Percentiles rank a stretch among this genome's conserved stretches.
phyloP scores from a whole-genome alignment of 1,284 basidiomycete genomes.

The Sporisorium iseilematis-ciliati region DNA sequence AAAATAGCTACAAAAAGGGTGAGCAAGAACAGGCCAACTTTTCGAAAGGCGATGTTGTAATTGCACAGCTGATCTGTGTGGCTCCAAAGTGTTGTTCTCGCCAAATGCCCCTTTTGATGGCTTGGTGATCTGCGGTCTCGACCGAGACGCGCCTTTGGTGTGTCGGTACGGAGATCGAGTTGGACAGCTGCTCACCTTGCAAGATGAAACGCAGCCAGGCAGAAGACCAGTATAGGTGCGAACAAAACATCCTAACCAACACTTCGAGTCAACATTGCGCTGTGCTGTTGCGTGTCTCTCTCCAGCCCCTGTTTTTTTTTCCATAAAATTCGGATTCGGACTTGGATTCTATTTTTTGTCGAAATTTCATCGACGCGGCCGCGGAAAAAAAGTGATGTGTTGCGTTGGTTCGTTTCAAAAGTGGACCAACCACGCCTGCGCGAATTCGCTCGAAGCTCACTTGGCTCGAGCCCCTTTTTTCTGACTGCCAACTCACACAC shows the following conservation, averaged over 20 bases:
- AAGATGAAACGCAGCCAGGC: background rate
- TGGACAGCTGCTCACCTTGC: background rate
- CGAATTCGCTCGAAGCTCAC: slow-evolving; percentile 21
- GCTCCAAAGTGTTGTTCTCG: slow-evolving; percentile 16
- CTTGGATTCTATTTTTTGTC: slow-evolving; percentile 6
- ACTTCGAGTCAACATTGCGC: background rate
- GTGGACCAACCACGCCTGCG: slow-evolving; percentile 16
- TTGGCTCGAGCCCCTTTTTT: slow-evolving; percentile 47
- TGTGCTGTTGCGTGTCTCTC: background rate
- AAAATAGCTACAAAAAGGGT: background rate
- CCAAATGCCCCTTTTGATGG: background rate
- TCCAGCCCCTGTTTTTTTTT: background rate
- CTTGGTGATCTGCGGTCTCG: slow-evolving; percentile 21
- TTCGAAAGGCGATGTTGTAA: slow-evolving; percentile 27
- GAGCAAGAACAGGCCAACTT: background rate
- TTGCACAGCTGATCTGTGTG: slow-evolving; percentile 14
- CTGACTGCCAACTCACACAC: slow-evolving; percentile 33
- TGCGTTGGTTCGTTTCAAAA: slow-evolving; percentile 31
- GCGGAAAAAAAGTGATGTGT: slow-evolving; percentile 38
- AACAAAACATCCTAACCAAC: background rate
- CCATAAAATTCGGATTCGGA: slow-evolving; percentile 2
- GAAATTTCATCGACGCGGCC: background rate
- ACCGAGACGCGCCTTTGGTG: slow-evolving; percentile 24
- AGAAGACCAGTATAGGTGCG: background rate
- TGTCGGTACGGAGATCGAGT: slow-evolving; percentile 15